These are phyloP conservation scores for Desmodesmus armatus DNA, from an alignment of 139 green algal species.

Conservation along the genomic window DNA sequence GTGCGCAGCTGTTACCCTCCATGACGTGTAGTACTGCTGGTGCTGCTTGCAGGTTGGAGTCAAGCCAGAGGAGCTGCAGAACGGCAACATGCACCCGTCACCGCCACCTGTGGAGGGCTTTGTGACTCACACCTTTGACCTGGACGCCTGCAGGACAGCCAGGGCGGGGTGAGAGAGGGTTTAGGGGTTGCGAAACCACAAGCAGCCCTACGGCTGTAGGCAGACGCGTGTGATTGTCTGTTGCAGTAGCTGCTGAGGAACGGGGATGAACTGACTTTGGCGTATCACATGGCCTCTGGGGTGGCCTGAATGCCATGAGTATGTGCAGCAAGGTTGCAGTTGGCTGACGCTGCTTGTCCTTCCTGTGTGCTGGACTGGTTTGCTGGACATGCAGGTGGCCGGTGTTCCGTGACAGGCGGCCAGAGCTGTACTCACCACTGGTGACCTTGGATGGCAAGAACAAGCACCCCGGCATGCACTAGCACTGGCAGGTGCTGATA, in stretches of 20 bases:
- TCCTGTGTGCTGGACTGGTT: too few relatives aligned
- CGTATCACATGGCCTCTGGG: neutral
- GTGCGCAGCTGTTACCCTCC: too few relatives aligned
- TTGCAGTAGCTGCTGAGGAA: neutral
- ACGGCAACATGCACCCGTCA: constrained; percentile 49
- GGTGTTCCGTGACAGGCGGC: constrained; percentile 82
- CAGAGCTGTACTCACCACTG: constrained; percentile 79
- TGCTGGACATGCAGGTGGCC: constrained; percentile 84
- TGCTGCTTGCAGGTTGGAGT: constrained; percentile 17
- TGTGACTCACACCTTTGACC: constrained; percentile 71
- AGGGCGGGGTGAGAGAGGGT: constrained; percentile 53
- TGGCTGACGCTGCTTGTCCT: too few relatives aligned
- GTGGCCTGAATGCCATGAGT: neutral
- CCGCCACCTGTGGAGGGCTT: constrained; percentile 72
- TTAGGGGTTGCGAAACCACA: neutral
- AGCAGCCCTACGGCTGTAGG: neutral
- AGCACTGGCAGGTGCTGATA: too few relatives aligned
- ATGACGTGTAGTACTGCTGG: too few relatives aligned
- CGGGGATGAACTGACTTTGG: neutral
- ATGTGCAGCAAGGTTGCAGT: too few relatives aligned
- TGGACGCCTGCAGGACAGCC: constrained; percentile 62
- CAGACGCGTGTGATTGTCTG: neutral
- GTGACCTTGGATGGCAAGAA: constrained; percentile 67
- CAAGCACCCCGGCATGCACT: neutral
- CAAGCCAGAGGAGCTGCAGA: neutral